Evolutionary conservation across 495 filamentous ascomycete genomes (phyloP).

Genomic region (Aspergillus leporis): DNA sequence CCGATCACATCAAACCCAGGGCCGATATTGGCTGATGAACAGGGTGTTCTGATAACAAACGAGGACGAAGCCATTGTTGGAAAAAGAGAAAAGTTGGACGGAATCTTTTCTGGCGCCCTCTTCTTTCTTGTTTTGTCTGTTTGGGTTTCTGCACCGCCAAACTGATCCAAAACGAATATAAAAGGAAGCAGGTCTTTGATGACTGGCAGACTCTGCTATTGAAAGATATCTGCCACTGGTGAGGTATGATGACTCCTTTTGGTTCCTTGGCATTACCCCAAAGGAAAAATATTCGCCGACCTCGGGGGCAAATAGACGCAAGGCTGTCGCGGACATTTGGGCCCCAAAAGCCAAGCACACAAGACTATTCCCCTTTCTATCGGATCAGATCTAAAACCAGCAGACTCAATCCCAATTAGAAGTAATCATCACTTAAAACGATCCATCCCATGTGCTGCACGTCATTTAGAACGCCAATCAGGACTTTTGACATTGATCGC

Average conservation of each 20-base stretch:
- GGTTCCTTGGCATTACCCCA: constrained; percentile 26
- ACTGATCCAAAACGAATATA: background rate
- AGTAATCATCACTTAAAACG: background rate
- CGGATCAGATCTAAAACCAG: background rate
- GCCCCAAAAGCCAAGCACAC: constrained; percentile 12
- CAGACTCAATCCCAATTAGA: background rate
- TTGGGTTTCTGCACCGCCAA: background rate
- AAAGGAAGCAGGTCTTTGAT: background rate
- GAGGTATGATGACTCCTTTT: constrained; percentile 16
- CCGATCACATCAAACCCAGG: constrained; percentile 98
- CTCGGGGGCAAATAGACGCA: constrained; percentile 23
- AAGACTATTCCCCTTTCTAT: background rate
- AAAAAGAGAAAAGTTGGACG: background rate
- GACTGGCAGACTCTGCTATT: background rate
- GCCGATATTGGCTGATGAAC: constrained; percentile 93
- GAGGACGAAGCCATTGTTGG: constrained; percentile 41
- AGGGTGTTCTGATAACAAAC: constrained; percentile 68
- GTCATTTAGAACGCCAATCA: background rate
- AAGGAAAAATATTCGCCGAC: constrained; percentile 27
- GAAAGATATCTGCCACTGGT: background rate
- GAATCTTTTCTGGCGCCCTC: background rate
- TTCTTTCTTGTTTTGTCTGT: background rate
- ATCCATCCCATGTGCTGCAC: constrained; percentile 4
- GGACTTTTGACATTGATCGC: background rate
- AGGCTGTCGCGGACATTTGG: constrained; percentile 5